Base-by-base conservation (phyloP, 192 early-diverging fungal genomes). In the Phlyctochytrium arcticum region DNA sequence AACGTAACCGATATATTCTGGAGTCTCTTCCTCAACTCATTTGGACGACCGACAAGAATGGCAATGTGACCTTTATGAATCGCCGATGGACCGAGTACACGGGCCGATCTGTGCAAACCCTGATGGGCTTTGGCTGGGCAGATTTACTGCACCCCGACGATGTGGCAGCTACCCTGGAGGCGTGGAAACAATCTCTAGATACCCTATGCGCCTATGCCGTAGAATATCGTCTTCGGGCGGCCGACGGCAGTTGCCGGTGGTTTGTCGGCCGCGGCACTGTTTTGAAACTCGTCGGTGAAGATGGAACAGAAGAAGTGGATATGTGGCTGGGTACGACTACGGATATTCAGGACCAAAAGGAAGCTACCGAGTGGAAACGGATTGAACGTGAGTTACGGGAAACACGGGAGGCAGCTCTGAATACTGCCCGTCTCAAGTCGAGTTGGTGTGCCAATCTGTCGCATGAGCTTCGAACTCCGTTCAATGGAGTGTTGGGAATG, bases 311-410 rank as follows among this genome's bases (percentile, higher is more conserved):
- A 24, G 15, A 2, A 23, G 3, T 53, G 24, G 50, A 53, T 12
- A 53, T n/a, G 24, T 57, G 55, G 55, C 15, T 57, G 15, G 55
- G 55, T 10, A 57, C 55, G n/a, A 12, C 34, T n/a, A 57, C 55
- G 34, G 55, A 57, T 36, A 34, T 57, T 17, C 55, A 57, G 17
- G 55, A 1, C 27, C 55, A 57, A 24, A 57, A 57, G 24, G 35
- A 57, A 44, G 42, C 42, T 21, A 44, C 15, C 15, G 42, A 44
- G 42, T 44, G 42, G 42, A 44, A 44, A 21, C 42, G 42, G 15
- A 44, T 44, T 2, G 42, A 44, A 44, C 42, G 42, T 12, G 42
- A 44, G 42, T 44, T 44, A 21, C 15, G 42, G 42, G 42, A 44
- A 21, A 44, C 42, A 2, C 42, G 42, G 15, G 42, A 44, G 42